Conservation (phyloP, 2,329 filamentous ascomycete species). For the Colletotrichum limetticola region DNA sequence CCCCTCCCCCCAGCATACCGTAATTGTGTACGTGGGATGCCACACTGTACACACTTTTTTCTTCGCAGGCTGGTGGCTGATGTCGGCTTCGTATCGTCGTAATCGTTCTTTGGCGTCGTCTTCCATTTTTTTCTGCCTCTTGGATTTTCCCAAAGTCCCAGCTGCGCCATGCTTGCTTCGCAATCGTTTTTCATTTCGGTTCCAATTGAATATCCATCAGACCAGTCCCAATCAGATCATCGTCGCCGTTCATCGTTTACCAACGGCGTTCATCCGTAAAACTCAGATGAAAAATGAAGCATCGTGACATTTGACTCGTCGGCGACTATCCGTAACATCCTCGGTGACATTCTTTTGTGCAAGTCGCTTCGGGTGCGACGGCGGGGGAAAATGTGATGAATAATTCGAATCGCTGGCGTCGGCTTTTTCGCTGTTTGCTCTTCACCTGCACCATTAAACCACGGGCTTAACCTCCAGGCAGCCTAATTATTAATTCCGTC, state of each 20-base stretch:
- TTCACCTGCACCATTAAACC: background rate
- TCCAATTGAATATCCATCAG: background rate
- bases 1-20: background rate
- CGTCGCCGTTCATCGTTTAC: background rate
- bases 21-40: constrained; percentile 1
- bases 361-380: constrained; percentile 5
- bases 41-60: background rate
- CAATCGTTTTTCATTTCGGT: background rate
- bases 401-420: constrained; percentile 2
- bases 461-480: constrained; percentile 19
- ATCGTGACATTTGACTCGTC: background rate
- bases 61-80: background rate
- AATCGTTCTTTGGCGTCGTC: background rate
- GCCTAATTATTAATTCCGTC: constrained; percentile 23
- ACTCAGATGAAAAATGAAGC: background rate
- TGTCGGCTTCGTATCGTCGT: constrained; percentile 29
- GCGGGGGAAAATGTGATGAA: background rate
- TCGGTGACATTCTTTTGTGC: background rate
- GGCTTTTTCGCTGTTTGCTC: constrained; percentile 10
- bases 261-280: background rate
- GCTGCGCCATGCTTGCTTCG: constrained; percentile 14
- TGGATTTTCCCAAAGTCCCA: background rate
- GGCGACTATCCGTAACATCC: background rate
- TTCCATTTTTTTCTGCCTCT: background rate
- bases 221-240: constrained; percentile 1